phyloP scores from a whole-genome alignment of 768 basidiomycete species.

The Kwoniella mangroviensis region DNA sequence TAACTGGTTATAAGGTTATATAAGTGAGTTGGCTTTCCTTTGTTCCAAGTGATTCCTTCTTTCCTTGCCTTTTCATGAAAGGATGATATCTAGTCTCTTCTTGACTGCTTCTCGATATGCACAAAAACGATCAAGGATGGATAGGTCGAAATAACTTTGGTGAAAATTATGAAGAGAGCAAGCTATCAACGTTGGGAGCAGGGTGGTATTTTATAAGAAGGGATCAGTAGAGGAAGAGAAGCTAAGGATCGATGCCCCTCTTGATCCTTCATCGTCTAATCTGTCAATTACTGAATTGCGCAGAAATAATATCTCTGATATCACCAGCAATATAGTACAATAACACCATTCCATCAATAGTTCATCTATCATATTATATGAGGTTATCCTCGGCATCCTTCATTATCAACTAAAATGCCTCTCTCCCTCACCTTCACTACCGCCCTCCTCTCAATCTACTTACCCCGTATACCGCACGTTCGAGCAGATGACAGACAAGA shows the following conservation, averaged over 20 bases:
- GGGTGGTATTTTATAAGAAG: too few species aligned
- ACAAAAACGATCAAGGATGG: not conserved
- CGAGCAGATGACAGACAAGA: slow-evolving; percentile 25
- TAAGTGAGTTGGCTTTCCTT: not conserved
- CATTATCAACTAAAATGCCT: not conserved
- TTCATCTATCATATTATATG: too few species aligned
- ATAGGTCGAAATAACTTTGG: not conserved
- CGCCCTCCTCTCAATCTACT: not conserved
- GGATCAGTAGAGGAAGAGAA: too few species aligned
- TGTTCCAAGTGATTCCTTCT: not conserved
- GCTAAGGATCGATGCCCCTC: too few species aligned
- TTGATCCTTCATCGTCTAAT: too few species aligned
- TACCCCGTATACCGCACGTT: not conserved
- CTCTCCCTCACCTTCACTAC: not conserved
- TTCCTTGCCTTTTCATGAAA: not conserved
- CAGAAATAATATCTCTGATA: too few species aligned
- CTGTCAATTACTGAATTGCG: too few species aligned
- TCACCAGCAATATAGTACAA: too few species aligned
- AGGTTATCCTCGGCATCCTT: not conserved
- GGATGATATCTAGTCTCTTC: too few species aligned
- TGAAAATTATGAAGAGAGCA: not conserved
- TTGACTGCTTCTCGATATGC: too few species aligned
- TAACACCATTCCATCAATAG: too few species aligned
- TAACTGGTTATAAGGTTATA: not conserved
- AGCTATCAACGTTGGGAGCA: too few species aligned